Evolutionary conservation across 495 filamentous ascomycete species (phyloP), one percentile per base, ranked within the genome.

Genomic region (Aspergillus indologenus): DNA sequence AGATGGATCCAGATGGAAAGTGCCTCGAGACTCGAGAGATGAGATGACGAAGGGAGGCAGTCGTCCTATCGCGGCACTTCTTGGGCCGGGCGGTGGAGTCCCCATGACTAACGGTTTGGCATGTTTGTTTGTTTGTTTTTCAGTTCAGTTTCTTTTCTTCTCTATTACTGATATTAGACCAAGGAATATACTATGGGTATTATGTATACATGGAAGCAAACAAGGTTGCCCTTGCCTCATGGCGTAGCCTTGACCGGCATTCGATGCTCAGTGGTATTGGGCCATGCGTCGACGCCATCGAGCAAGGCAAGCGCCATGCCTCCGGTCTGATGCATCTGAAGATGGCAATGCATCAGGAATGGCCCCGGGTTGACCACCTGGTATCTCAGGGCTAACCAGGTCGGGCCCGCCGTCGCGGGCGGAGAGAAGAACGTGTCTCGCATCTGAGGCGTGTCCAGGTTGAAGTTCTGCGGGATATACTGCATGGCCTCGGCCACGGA

Each of bases 321-420:
- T 1, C 81, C 82, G 54, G 66, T 66, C 52, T 84, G 65, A 71
- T 87, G 84, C 45, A 74, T 75, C 70, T 84, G 75, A 42, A 86
- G 76, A 68, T 87, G 84, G 62, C 85, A 86, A 65, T 87, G 83
- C 53, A 87, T 56, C 45, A 85, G 68, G 54, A 79, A 87, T 0
- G 81, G 77, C 0, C 85, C 85, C 0, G 84, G 84, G 53, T 85
- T 84, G 0, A 76, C 68, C 29, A 82, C 82, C 24, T 84, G 78
- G 57, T 87, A 87, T 31, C 84, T 61, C 4, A 85, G 59, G 1
- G 67, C 83, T 40, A 82, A 58, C 85, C 83, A 87, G 2, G 73
- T 68, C 1, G 74, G 67, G 0, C 58, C 70, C 6, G 61, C 63
- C 0, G 29, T 22, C 0, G 71, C 59, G 2, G 67, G 56, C 6